Evolutionary conservation across 192 early-diverging fungal genomes (phyloP).

Genomic region (Kappamyces sp.): DNA sequence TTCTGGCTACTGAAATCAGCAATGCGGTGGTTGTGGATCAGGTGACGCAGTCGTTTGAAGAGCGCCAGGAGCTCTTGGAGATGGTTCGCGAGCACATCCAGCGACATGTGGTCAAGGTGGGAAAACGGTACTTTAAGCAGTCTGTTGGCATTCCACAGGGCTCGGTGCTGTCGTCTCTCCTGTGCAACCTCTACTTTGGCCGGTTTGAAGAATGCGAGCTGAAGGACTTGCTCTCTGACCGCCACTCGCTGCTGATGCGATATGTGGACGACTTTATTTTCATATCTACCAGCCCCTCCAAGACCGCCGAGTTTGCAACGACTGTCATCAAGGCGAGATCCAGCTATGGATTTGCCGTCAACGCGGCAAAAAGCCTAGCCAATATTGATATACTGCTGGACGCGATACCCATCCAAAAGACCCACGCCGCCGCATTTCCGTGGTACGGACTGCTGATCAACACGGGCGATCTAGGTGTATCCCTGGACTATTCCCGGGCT

Average conservation of each 20-base stretch:
- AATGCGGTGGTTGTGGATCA: slow-evolving; percentile 69
- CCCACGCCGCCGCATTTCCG: too few species aligned
- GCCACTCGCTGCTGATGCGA: slow-evolving; percentile 59
- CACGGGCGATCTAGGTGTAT: too few species aligned
- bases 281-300: slow-evolving; percentile 49
- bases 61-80: slow-evolving; percentile 36
- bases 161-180: slow-evolving; percentile 72
- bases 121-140: slow-evolving; percentile 60
- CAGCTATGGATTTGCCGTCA: slow-evolving; percentile 71
- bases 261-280: slow-evolving; percentile 83
- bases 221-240: slow-evolving; percentile 24
- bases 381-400: slow-evolving; percentile 54
- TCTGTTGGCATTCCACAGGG: slow-evolving; percentile 85
- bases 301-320: slow-evolving; percentile 50
- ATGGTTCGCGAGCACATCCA: slow-evolving; percentile 60
- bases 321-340: slow-evolving; percentile 55
- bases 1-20: slow-evolving; percentile 38
- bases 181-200: slow-evolving; percentile 85
- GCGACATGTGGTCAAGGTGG: slow-evolving; percentile 60
- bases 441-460: too few species aligned
- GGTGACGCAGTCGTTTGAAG: slow-evolving; percentile 40
- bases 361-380: slow-evolving; percentile 67
- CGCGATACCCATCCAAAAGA: too few species aligned
- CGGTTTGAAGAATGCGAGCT: slow-evolving; percentile 62
- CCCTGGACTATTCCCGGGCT: too few species aligned